A percentile compares a stretch with the other conserved stretches of the same genome.
These are phyloP conservation scores for Suillus bovinus DNA, from an alignment of 768 basidiomycete genomes.

Conservation along the genomic window DNA sequence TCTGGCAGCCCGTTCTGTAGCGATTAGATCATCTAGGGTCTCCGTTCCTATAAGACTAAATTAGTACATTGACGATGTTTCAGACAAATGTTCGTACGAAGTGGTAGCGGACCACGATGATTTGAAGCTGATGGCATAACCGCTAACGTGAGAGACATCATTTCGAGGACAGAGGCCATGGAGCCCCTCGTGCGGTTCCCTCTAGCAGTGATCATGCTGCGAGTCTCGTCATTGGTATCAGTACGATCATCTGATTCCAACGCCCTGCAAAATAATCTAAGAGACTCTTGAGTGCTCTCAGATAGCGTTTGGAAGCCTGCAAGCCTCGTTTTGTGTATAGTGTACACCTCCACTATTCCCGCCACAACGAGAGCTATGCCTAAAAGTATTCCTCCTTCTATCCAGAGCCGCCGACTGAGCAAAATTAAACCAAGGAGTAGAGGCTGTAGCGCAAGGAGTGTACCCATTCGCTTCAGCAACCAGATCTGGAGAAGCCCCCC, in stretches of 20 bases:
- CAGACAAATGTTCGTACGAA: constrained; percentile 48
- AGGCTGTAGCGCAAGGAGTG: constrained; percentile 72
- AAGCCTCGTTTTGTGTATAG: constrained; percentile 46
- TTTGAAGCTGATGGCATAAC: constrained; percentile 64
- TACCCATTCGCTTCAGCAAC: constrained; percentile 71
- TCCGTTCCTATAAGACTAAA: constrained; percentile 54
- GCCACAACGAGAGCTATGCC: constrained; percentile 56
- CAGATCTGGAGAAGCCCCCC: constrained; percentile 76
- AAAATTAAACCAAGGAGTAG: constrained; percentile 73
- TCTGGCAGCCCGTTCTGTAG: constrained; percentile 75
- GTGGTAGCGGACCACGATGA: constrained; percentile 60
- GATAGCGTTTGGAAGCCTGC: constrained; percentile 53
- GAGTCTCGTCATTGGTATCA: constrained; percentile 49
- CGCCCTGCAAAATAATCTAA: constrained; percentile 51
- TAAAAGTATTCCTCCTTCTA: constrained; percentile 64
- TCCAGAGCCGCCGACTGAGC: constrained; percentile 66
- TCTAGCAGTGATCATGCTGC: constrained; percentile 43
- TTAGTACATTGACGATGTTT: constrained; percentile 6
- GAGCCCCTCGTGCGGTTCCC: constrained; percentile 57
- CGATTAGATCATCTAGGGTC: constrained; percentile 76
- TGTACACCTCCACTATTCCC: constrained; percentile 61
- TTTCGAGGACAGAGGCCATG: constrained; percentile 79
- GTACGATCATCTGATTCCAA: constrained; percentile 40
- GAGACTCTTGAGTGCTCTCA: constrained; percentile 55
- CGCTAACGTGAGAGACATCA: constrained; percentile 80